Evolutionary conservation across 805 yeast genomes (phyloP).

Genomic region (Millerozyma miso): DNA sequence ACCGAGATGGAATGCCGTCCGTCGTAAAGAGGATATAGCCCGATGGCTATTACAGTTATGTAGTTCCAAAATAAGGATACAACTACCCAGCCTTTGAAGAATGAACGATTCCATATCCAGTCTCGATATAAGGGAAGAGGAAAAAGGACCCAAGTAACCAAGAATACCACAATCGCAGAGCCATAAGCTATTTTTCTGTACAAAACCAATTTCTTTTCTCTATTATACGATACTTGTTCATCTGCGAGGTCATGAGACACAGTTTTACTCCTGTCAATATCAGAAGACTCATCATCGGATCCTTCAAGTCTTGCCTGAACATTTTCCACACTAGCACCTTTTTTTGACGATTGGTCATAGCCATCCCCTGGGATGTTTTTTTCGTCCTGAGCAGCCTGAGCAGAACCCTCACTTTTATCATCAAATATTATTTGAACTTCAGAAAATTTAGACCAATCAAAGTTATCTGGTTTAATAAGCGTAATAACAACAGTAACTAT

Average conservation of each 20-base stretch:
- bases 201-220: constrained; percentile 7
- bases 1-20: constrained; percentile 28
- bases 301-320: neutral
- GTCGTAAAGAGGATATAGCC: constrained; percentile 29
- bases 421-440: constrained; percentile 16
- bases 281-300: neutral
- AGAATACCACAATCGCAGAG: constrained; percentile 19
- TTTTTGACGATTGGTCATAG: neutral
- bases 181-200: constrained; percentile 24
- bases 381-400: neutral
- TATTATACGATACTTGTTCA: constrained; percentile 2
- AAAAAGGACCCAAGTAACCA: constrained; percentile 36
- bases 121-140: constrained; percentile 42
- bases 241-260: constrained; percentile 2
- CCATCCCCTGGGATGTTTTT: neutral
- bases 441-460: constrained; percentile 24
- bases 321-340: neutral
- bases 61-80: constrained; percentile 39
- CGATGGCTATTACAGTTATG: constrained; percentile 27
- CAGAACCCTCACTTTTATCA: neutral
- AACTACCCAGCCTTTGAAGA: constrained; percentile 36
- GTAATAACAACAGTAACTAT: constrained; percentile 23
- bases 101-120: constrained; percentile 34
- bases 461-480: constrained; percentile 21
- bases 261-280: neutral